phyloP scores from a whole-genome alignment of 805 yeast species.

The Lipomyces mesembrius region DNA sequence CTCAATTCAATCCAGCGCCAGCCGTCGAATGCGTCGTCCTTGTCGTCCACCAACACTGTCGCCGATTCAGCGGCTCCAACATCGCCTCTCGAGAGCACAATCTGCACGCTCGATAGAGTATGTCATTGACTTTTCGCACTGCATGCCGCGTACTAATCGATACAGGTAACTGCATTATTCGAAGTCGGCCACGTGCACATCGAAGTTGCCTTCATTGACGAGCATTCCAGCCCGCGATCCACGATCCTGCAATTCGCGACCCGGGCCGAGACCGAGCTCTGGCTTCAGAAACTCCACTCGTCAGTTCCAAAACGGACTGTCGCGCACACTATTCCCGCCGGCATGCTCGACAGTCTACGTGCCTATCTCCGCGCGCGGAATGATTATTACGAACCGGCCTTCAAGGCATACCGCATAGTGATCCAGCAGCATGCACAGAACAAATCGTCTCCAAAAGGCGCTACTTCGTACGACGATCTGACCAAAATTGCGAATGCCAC shows the following conservation, averaged over 20 bases:
- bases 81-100: slow-evolving; percentile 11
- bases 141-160: background rate
- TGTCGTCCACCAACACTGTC: slow-evolving; percentile 1
- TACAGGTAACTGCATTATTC: slow-evolving; percentile 26
- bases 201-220: slow-evolving; percentile 29
- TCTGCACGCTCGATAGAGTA: slow-evolving; percentile 28
- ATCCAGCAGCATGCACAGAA: slow-evolving; percentile 9
- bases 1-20: slow-evolving; percentile 12
- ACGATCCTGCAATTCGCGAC: slow-evolving; percentile 29
- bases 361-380: slow-evolving; percentile 26
- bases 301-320: slow-evolving; percentile 19
- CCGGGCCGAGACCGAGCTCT: slow-evolving; percentile 29
- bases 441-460: slow-evolving; percentile 8
- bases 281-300: slow-evolving; percentile 21
- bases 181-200: slow-evolving; percentile 23
- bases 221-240: slow-evolving; percentile 15
- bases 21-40: slow-evolving; percentile 22
- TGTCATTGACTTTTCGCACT: slow-evolving; percentile 1
- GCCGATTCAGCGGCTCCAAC: slow-evolving; percentile 8
- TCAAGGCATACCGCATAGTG: slow-evolving; percentile 28
- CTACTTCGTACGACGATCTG: slow-evolving; percentile 27
- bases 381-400: slow-evolving; percentile 27
- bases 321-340: slow-evolving; percentile 17
- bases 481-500: slow-evolving; percentile 24
- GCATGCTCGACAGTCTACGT: slow-evolving; percentile 10